Evolutionary conservation across 2,329 filamentous ascomycete genomes (phyloP), one percentile per base, ranked within the genome.

Genomic region (Aureobasidium sp.): DNA sequence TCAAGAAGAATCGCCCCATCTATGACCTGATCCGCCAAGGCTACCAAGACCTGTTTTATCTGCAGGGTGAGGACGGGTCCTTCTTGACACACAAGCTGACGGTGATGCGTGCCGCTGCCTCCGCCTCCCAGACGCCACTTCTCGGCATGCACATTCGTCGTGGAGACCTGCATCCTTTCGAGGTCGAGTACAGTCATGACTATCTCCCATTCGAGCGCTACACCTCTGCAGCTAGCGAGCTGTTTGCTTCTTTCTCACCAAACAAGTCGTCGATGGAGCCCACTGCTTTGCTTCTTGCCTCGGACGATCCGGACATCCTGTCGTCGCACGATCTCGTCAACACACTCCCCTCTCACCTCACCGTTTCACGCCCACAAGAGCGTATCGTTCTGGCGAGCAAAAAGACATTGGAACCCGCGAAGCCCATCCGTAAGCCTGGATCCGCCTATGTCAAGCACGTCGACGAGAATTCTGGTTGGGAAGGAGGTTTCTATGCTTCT

Each of bases 391-490:
- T 95, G 7, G 89, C 89, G 9, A 85, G 84, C 56, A 89, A 89
- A 70, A 69, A 72, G 12, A 71, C 75, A n/a, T 74, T 82, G 53
- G 66, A 68, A 1, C 71, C 71, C 1, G 66, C 68, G 29, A 52
- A 63, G 5, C 65, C 67, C 5, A 40, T 69, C 9, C 70, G 70
- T 11, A 71, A 74, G 3, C 75, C 83, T 64, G 74, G 75, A 27
- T 75, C 76, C 12, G 76, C 81, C 7, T 83, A 88, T 70, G 81
- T 81, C 66, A 84, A 82, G 67, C 90, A 89, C 71, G 81, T 89
- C 39, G 89, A 91, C 63, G 87, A 91, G 70, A 83, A 86, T 1
- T 85, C 90, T 44, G 91, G 90, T 33, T 95, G 90, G 90, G 90
- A 95, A 72, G 90, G 91, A 19, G 91, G 91, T 1, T 96, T 95